Evolutionary conservation across 768 basidiomycete species (phyloP), one percentile per base, ranked within the genome.

Genomic region (Udeniomyces megalosporus): DNA sequence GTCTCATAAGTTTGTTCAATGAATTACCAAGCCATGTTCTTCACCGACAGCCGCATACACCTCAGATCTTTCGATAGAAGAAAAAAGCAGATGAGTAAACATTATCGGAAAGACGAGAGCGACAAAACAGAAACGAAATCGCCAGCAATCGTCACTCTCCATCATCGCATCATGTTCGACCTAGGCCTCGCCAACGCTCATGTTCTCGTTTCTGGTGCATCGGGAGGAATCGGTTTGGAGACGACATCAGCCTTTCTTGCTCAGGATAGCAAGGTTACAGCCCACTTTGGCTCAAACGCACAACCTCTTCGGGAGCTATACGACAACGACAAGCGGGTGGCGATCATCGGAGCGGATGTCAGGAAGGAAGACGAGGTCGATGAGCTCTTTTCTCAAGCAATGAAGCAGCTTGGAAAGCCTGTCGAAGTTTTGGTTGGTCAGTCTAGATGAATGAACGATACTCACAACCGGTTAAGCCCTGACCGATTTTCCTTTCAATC

Each of bases 151-250:
- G n/a, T n/a, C 38, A 42, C 42, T n/a, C 45, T 2, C 44, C 60
- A n/a, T 11, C 46, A 3, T 42, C 46, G 4, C 47, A 60, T 7
- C 24, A 61, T 61, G 60, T 63, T 63, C 42, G 82, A 86, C 70
- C 74, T 86, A 4, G 79, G 76, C 24, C 74, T 86, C 54, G 71
- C 78, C 57, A 76, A 72, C 60, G 80, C 83, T 8, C 84, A 85
- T 70, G 83, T 84, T 44, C 76, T 86, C 20, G 77, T 85, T 31
- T 67, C 69, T 82, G 85, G 85, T 53, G 84, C 84, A 2, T 84
- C 81, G 67, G 84, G 85, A 3, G 85, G 84, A 0, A 86, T 88
- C 38, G 85, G 85, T 10, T 75, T 84, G 0, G 81, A 80, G 67
- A 84, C 81, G 3, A 76, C 77, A 17, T 75, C 75, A 14, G 69